Evolutionary conservation across 1,284 basidiomycete genomes (phyloP), one percentile per base, ranked within the genome.

Genomic region (Kwoniella shivajii): DNA sequence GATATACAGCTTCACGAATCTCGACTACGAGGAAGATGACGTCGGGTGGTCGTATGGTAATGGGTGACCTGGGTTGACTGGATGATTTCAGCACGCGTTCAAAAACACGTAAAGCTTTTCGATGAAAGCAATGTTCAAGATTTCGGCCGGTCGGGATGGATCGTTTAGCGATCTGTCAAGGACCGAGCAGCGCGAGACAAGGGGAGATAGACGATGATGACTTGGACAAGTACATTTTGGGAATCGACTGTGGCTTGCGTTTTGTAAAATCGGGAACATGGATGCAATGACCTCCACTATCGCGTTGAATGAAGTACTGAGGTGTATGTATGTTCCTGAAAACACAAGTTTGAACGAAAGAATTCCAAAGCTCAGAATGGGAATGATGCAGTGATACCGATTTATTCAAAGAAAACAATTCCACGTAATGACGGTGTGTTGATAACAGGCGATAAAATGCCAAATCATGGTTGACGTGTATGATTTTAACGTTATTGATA

Each of bases 401-500:
- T 43, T 4, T 11, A 45, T 29, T 16, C 0, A 9, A 0, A 30
- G 4, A 24, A 38, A 49, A 29, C 34, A 49, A 50, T 14, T 16
- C 54, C 54, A 50, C 41, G 26, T 56, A 47, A 56, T 50, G 33
- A 13, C n/a, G n/a, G n/a, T n/a, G n/a, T n/a, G 42, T 20, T 34
- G 50, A 51, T 46, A 44, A 24, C 22, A 27, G 20, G 1, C n/a
- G 16, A 16, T 48, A 29, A 4, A 53, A 57, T 29, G n/a, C 50
- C 56, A 57, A 30, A 43, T 57, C 56, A 57, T 33, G 56, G 56
- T 57, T 57, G 56, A 57, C 56, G 50, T 49, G 50, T 44, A 44
- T 33, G 36, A 49, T 22, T 10, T 44, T 38, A n/a, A 14, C n/a
- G 27, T 34, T 34, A 34, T 36, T 50, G 38, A 38, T 16, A 10